A percentile compares a stretch with the other conserved stretches of the same genome.
Conservation (phyloP, 345 rosid species). For the Gossypium anomalum region DNA sequence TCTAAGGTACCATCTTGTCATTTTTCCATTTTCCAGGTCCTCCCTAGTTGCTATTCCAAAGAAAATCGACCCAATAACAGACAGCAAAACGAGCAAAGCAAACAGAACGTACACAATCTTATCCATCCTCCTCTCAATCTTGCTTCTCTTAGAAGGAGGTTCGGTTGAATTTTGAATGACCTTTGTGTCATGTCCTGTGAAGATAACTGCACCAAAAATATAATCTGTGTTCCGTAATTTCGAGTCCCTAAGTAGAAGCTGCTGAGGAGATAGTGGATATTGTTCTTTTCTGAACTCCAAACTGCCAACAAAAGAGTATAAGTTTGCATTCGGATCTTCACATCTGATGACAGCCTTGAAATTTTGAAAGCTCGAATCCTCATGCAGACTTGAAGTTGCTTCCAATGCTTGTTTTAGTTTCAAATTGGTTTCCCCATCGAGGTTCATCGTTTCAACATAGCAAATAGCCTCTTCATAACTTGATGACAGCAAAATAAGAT, state of each 20-base stretch:
- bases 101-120: slow-evolving; percentile 70
- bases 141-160: slow-evolving; percentile 95
- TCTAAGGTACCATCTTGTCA: slow-evolving; percentile 92
- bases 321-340: slow-evolving; percentile 93
- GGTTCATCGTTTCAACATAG: slow-evolving; percentile 95
- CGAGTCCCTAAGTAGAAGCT: slow-evolving; percentile 85
- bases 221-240: slow-evolving; percentile 87
- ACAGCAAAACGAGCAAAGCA: slow-evolving; percentile 48
- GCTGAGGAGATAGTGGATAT: slow-evolving; percentile 73
- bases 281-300: slow-evolving; percentile 58
- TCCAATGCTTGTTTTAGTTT: slow-evolving; percentile 78
- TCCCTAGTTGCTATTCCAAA: slow-evolving; percentile 72
- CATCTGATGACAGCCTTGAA: slow-evolving; percentile 72
- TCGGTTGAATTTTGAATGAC: slow-evolving; percentile 87
- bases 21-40: slow-evolving; percentile 55
- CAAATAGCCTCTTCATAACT: slow-evolving; percentile 84
- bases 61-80: slow-evolving; percentile 61
- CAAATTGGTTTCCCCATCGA: slow-evolving; percentile 95
- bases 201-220: slow-evolving; percentile 79
- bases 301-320: slow-evolving; percentile 79
- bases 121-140: slow-evolving; percentile 80
- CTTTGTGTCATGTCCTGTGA: slow-evolving; percentile 89
- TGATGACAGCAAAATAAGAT: slow-evolving; percentile 79
- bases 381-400: slow-evolving; percentile 49
- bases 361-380: slow-evolving; percentile 58